Base-by-base conservation (phyloP, 1,139 yeast genomes). In the Scheffersomyces segobiensis region DNA sequence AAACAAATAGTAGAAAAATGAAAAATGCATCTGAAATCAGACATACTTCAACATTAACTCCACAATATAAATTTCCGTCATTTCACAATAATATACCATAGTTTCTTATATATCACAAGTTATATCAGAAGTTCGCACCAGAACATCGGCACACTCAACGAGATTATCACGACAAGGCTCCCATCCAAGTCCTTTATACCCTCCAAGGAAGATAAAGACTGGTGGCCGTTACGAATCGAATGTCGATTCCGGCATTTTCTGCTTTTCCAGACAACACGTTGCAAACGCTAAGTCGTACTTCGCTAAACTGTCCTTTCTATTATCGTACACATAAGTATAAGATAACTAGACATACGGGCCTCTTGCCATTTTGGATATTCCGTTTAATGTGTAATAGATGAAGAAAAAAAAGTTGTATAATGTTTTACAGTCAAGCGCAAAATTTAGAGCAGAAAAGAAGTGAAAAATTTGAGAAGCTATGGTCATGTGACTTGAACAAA, bases 321-420 rank as follows among this genome's bases (percentile, higher is more conserved):
- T 21, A 21, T 49, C 52, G 47, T 58, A 58, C 39, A 46, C 53
- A 32, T n/a, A 17, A 60, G 50, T 48, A 48, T 48, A 21, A 48
- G 50, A 48, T 48, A 48, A 48, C 60, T 61, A 59, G 75, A 87
- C 91, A 82, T 86, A 87, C 90, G 95, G 96, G 89, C 96, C 96
- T 89, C 96, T 89, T 86, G 93, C 96, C 96, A 90, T 90, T 83
- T 84, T 88, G 70, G 76, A 71, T 74, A 73, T 71, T 72, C 65
- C 64, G 68, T 62, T 61, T 58, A 52, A 57, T 59, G 59, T 58
- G 52, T 39, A 57, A 60, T 55, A 47, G 56, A 49, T 18, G 61
- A 57, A 53, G 59, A 55, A 57, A 56, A 52, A 53, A 55, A 54
- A 54, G 60, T 49, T 50, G 57, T 57, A 53, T 21, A 24, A 22